Base-by-base conservation (phyloP, 495 filamentous ascomycete genomes). In the Penicillium desertorum region DNA sequence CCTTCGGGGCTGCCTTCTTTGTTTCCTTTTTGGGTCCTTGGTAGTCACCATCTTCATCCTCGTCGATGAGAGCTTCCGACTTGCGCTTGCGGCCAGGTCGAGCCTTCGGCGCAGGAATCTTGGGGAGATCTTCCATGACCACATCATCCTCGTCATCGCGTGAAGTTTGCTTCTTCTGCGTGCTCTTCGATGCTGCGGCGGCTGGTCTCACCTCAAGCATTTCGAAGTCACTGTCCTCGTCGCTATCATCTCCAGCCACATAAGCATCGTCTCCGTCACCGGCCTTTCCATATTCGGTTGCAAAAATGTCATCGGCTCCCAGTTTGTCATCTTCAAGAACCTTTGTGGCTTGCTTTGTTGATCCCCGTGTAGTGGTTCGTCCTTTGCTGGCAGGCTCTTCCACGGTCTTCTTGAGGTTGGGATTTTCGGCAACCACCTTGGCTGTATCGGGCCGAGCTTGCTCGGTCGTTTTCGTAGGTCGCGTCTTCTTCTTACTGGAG, bases 301-400 rank as follows among this genome's bases (percentile, higher is more conserved):
- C 83, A 65, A 86, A 88, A 16, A 91, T 88, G 61, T 92, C 88
- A 56, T 91, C 88, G 12, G 79, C 84, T 5, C 79, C 87, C 51
- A 88, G 82, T n/a, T 77, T 83, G 49, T 86, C 87, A 36, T 79
- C 76, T 9, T 86, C 81, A 51, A 84, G 56, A 32, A 80, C 72
- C 29, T 73, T 58, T 44, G 52, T 57, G 54, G 62, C 55, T 48
- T 68, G 66, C 39, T 73, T 71, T 17, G 70, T 61, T 30, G 74
- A 71, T 20, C 63, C 62, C 5, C 69, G 70, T 36, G 68, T 36
- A 6, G 59, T 22, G 19, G 32, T 61, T 44, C 34, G 57, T 5
- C 56, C 56, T 58, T 71, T 72, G 63, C 78, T 64, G 45, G 67
- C 32, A 2, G 68, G 49, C 7, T 56, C 43, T 30, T 64, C 57